A percentile compares a stretch with the other conserved stretches of the same genome.
Conservation (phyloP, 768 basidiomycete species). For the Suillus subalutaceus region DNA sequence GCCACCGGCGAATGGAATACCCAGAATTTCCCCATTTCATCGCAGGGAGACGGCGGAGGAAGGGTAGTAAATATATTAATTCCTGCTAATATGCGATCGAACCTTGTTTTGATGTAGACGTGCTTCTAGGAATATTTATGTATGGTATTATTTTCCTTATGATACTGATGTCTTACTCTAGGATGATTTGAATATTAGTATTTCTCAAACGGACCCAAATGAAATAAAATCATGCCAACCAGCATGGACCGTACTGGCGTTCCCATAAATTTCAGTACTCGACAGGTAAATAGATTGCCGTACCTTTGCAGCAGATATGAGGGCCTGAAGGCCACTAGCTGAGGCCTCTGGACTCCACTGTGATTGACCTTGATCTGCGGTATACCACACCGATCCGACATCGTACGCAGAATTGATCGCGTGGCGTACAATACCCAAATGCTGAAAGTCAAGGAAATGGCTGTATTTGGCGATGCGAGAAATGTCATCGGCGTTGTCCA, state of each 20-base stretch:
- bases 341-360: conserved; percentile 32
- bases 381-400: conserved; percentile 42
- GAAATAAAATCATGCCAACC: neutral
- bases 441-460: conserved; percentile 38
- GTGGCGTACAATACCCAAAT: conserved; percentile 39
- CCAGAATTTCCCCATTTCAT: conserved; percentile 36
- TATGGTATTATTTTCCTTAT: conserved; percentile 32
- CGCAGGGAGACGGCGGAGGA: conserved; percentile 47
- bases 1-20: conserved; percentile 29
- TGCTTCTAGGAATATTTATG: conserved; percentile 33
- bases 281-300: conserved; percentile 12
- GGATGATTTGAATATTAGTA: conserved; percentile 17
- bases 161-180: conserved; percentile 6
- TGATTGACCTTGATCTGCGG: conserved; percentile 28
- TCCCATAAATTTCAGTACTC: neutral
- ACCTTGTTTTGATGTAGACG: conserved; percentile 12
- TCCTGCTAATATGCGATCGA: conserved; percentile 24
- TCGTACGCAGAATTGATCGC: conserved; percentile 43
- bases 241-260: conserved; percentile 24
- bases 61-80: conserved; percentile 29
- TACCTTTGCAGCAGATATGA: conserved; percentile 32
- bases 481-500: conserved; percentile 47
- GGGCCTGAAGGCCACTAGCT: conserved; percentile 32
- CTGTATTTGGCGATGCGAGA: conserved; percentile 47
- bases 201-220: neutral